Conservation (phyloP, 2,329 filamentous ascomycete genomes). For the Sporothrix pallida region DNA sequence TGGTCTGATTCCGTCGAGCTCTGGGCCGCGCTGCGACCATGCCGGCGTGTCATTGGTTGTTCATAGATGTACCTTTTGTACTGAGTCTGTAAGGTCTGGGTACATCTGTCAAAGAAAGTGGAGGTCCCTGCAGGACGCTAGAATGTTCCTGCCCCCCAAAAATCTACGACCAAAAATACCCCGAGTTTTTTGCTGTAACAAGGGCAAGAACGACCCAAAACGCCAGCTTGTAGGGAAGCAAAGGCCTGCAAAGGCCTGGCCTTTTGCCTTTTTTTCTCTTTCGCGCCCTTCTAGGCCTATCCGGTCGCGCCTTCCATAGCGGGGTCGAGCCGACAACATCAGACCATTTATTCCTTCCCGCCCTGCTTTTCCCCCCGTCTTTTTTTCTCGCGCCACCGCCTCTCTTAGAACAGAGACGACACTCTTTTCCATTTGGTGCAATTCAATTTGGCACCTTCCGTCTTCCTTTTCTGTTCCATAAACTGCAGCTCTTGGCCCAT, state of each 20-base stretch:
- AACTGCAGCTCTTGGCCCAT: constrained; percentile 12
- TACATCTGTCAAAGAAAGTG: constrained; percentile 12
- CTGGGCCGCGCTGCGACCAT: constrained; percentile 36
- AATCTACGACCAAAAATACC: constrained; percentile 24
- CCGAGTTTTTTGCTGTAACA: constrained; percentile 14
- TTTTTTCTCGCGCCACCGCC: constrained; percentile 30
- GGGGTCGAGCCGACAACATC: constrained; percentile 32
- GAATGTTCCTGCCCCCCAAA: constrained; percentile 24
- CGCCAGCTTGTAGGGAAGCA: neutral
- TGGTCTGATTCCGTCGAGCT: constrained; percentile 39
- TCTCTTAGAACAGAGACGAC: neutral
- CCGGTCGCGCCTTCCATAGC: constrained; percentile 33
- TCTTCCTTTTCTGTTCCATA: neutral
- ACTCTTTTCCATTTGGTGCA: neutral
- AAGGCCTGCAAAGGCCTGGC: neutral
- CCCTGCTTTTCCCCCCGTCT: neutral
- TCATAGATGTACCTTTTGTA: neutral
- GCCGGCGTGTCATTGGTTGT: constrained; percentile 32
- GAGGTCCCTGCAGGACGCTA: constrained; percentile 30
- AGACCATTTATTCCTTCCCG: constrained; percentile 33
- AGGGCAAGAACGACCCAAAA: neutral
- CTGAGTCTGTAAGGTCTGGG: neutral
- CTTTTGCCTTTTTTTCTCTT: neutral
- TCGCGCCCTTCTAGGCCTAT: neutral
- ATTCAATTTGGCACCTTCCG: neutral